A percentile compares a stretch with the other conserved stretches of the same genome.
Evolutionary conservation across 2,329 filamentous ascomycete genomes (phyloP).

Genomic region (Colletotrichum tropicicola): DNA sequence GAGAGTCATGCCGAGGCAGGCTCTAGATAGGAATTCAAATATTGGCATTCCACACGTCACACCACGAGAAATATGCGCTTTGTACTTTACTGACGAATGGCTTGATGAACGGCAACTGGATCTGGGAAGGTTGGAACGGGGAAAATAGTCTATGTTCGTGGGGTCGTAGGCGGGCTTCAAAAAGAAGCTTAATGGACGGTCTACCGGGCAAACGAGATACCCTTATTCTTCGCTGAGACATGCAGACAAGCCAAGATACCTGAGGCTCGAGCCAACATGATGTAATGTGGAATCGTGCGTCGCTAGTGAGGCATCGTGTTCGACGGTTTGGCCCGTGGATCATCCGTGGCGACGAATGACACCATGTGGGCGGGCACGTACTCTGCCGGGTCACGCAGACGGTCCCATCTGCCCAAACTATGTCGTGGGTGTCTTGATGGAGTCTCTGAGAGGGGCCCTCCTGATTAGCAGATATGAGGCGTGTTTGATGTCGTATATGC

Average conservation of each 20-base stretch:
- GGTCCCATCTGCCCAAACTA: slow-evolving; percentile 14
- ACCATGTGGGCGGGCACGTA: slow-evolving; percentile 3
- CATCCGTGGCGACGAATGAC: slow-evolving; percentile 12
- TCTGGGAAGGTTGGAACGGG: neutral
- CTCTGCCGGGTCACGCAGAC: slow-evolving; percentile 16
- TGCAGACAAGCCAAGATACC: neutral
- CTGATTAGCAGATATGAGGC: slow-evolving; percentile 2
- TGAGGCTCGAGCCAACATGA: slow-evolving; percentile 11
- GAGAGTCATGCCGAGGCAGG: slow-evolving; percentile 31
- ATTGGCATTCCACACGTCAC: slow-evolving; percentile 32
- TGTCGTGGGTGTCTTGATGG: slow-evolving; percentile 9
- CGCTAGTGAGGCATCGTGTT: neutral
- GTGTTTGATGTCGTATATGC: neutral
- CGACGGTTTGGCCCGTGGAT: slow-evolving; percentile 26
- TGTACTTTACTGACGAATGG: slow-evolving; percentile 4
- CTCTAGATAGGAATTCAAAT: slow-evolving; percentile 34
- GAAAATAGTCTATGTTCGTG: neutral
- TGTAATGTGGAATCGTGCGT: slow-evolving; percentile 15
- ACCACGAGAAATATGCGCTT: neutral
- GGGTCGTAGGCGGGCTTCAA: neutral
- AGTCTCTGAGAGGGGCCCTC: neutral
- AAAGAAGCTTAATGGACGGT: neutral
- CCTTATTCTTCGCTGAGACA: neutral
- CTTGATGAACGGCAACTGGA: slow-evolving; percentile 6
- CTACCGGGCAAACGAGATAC: slow-evolving; percentile 1